Evolutionary conservation across 2,329 filamentous ascomycete genomes (phyloP), one percentile per base, ranked within the genome.

Genomic region (Myriosclerotinia scirpicola): DNA sequence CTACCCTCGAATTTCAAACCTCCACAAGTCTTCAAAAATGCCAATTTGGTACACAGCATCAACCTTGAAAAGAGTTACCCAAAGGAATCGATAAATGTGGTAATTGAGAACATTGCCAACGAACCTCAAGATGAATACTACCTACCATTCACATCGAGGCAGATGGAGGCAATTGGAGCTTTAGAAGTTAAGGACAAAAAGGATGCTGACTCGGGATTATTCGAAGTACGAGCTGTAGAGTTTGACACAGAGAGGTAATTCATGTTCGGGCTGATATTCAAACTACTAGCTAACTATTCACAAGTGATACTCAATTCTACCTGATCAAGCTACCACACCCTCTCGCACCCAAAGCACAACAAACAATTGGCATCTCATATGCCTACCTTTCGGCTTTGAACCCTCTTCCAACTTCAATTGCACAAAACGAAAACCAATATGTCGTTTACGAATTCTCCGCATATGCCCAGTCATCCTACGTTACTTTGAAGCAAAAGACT

Each of bases 151-250:
- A 89, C 91, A 67, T 82, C 88, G 67, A 85, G 89, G 70, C 83
- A 92, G 78, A 86, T 97, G 74, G 85, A 87, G 70, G 88, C 86
- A 71, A 81, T 98, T 69, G 95, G 94, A 71, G 92, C 90, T 50
- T 81, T 99, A 67, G 93, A 98, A 80, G 95, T 93, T 64, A 92
- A 90, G 81, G 92, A 98, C 78, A 95, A 93, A 83, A 97, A 97
- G 79, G 86, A 93, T 71, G 79, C 85, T 46, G 84, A 83, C 64
- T 83, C 86, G 71, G 85, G 84, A 15, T 82, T 85, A 44, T 96
- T 97, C 78, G 79, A 80, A 59, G 87, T 89, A 53, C 88, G 91
- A 71, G 80, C 85, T 64, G 87, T 91, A 20, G 89, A 89, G 73
- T 83, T 85, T 71, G 84, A 90, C 69, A 73, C 81, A 30, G 76